A percentile compares a stretch with the other conserved stretches of the same genome.
Conservation (phyloP, 257 asterid species). For the Linaria vulgaris region DNA sequence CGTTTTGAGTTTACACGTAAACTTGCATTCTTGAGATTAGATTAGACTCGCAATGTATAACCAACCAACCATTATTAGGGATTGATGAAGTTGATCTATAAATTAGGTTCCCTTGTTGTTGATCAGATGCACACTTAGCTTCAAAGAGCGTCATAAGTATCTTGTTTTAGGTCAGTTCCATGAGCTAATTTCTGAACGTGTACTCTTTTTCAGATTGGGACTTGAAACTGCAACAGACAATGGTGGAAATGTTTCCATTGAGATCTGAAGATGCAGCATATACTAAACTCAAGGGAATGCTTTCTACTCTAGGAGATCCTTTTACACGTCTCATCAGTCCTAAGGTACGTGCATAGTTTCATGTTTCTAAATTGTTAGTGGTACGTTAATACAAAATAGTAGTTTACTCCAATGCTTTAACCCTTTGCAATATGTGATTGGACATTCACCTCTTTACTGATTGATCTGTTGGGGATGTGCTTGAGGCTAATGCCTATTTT, state of each 20-base stretch:
- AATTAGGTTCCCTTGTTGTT: too few relatives aligned
- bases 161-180: neutral
- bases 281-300: conserved; percentile 85
- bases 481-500: neutral
- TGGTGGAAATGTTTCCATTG: conserved; percentile 87
- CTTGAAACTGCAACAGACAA: conserved; percentile 84
- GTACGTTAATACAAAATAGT: too few relatives aligned
- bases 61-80: too few relatives aligned
- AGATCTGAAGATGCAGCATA: conserved; percentile 95
- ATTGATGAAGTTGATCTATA: too few relatives aligned
- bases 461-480: too few relatives aligned
- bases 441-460: too few relatives aligned
- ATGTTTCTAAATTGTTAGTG: neutral
- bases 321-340: conserved; percentile 91
- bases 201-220: conserved; percentile 73
- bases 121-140: too few relatives aligned
- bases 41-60: too few relatives aligned
- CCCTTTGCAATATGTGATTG: too few relatives aligned
- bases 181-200: conserved; percentile 8
- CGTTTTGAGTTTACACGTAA: neutral
- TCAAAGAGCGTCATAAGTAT: too few relatives aligned
- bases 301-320: conserved; percentile 94
- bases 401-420: too few relatives aligned
- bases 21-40: conserved; percentile 10
- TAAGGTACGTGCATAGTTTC: conserved; percentile 45